Conservation (phyloP, 331 rosid genomes). For the Telfairia occidentalis region DNA sequence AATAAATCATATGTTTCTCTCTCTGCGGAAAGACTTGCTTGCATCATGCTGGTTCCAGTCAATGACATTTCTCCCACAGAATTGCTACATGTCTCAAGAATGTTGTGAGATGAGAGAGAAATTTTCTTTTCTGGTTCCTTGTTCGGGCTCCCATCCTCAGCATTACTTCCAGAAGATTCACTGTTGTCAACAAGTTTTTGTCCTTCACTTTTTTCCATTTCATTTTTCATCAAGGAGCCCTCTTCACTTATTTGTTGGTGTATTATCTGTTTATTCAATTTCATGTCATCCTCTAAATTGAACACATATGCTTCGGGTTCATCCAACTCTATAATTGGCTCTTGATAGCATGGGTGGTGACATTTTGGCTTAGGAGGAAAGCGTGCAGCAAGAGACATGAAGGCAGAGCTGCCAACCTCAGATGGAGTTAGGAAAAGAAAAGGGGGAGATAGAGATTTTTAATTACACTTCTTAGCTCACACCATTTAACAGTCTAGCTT, state of each 20-base stretch:
- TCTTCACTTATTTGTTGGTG: constrained; percentile 34
- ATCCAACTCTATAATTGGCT: constrained; percentile 26
- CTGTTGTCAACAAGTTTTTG: constrained; percentile 32
- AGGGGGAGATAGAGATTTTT: constrained; percentile 9
- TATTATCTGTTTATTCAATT: constrained; percentile 36
- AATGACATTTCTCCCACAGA: constrained; percentile 18
- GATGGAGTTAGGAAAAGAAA: constrained; percentile 17
- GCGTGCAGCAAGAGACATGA: constrained; percentile 85
- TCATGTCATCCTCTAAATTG: constrained; percentile 32
- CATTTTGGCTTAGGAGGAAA: constrained; percentile 43
- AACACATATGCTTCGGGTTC: constrained; percentile 37
- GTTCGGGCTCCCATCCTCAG: constrained; percentile 25
- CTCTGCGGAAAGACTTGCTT: constrained; percentile 22
- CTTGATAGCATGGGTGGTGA: constrained; percentile 25
- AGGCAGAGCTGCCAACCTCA: constrained; percentile 71
- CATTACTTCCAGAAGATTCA: constrained; percentile 30
- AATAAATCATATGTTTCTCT: constrained; percentile 25
- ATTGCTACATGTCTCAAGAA: constrained; percentile 19
- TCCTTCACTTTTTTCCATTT: constrained; percentile 34
- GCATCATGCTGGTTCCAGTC: constrained; percentile 23
- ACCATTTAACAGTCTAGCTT: constrained; percentile 17
- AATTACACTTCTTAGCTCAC: neutral
- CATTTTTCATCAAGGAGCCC: constrained; percentile 29
- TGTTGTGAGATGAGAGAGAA: constrained; percentile 26
- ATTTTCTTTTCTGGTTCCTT: constrained; percentile 34